Conservation (phyloP, 2,329 filamentous ascomycete genomes). For the Pestalotiopsis sp. region DNA sequence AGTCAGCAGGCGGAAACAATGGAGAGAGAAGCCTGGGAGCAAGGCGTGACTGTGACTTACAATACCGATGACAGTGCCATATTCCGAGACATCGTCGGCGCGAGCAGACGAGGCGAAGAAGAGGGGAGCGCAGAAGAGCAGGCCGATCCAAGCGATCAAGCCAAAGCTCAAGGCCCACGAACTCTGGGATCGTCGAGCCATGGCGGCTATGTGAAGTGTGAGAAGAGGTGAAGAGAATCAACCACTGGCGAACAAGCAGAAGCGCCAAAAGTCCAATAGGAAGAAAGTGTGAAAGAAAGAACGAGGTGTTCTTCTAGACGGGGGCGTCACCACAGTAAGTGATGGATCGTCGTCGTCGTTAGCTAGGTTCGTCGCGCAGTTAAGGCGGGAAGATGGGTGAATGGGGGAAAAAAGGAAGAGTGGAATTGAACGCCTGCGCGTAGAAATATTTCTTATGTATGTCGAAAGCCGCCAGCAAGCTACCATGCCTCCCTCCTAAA, state of each 20-base stretch:
- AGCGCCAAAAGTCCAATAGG: slow-evolving; percentile 4
- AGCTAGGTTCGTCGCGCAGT: neutral
- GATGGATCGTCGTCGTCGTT: slow-evolving; percentile 1
- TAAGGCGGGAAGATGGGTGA: neutral
- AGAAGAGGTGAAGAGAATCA: slow-evolving; percentile 12
- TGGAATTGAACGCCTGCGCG: neutral
- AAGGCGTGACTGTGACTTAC: slow-evolving; percentile 43
- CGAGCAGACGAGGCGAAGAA: slow-evolving; percentile 78
- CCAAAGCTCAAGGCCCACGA: slow-evolving; percentile 79
- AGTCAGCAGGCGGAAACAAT: neutral
- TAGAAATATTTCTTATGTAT: slow-evolving; percentile 8
- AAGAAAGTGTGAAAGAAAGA: slow-evolving; percentile 8
- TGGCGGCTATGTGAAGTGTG: slow-evolving; percentile 24
- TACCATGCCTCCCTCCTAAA: neutral
- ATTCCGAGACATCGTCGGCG: slow-evolving; percentile 73
- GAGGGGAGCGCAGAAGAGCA: slow-evolving; percentile 78
- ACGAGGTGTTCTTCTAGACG: slow-evolving; percentile 8
- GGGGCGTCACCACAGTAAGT: neutral
- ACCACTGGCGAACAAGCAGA: slow-evolving; percentile 11
- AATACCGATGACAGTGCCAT: slow-evolving; percentile 92
- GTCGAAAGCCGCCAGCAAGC: neutral
- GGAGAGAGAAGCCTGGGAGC: slow-evolving; percentile 1
- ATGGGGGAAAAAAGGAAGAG: slow-evolving; percentile 4
- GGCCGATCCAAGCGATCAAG: slow-evolving; percentile 86
- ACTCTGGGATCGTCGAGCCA: slow-evolving; percentile 62